Evolutionary conservation across 225 moss, liverwort and hornwort genomes (phyloP).

Genomic region (Bryum argenteum): DNA sequence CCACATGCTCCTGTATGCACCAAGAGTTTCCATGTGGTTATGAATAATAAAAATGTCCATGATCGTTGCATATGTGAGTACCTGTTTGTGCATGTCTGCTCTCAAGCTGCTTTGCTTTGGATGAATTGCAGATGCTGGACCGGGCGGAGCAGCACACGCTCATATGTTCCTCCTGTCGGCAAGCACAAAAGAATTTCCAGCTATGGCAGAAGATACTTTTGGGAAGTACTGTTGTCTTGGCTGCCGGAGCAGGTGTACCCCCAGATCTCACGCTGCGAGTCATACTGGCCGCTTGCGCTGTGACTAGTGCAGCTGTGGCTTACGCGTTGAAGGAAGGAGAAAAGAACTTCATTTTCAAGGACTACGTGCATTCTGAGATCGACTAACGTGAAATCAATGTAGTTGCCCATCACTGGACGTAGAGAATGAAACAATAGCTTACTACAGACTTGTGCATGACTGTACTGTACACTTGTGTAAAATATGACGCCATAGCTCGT

Average conservation of each 20-base stretch:
- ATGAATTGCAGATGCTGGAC: slow-evolving; percentile 84
- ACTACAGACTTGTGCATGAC: slow-evolving; percentile 24
- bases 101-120: not conserved
- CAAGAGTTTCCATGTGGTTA: too few species aligned
- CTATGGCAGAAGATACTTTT: slow-evolving; percentile 76
- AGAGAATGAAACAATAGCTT: not conserved
- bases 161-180: slow-evolving; percentile 74
- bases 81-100: not conserved
- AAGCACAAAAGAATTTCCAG: slow-evolving; percentile 70
- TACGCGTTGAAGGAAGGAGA: slow-evolving; percentile 65
- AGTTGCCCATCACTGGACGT: not conserved
- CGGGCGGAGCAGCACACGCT: slow-evolving; percentile 80
- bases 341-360: slow-evolving; percentile 90
- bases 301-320: slow-evolving; percentile 72
- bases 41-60: not conserved
- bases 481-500: slow-evolving; percentile 17
- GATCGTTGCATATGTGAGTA: too few species aligned
- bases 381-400: slow-evolving; percentile 37
- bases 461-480: slow-evolving; percentile 30
- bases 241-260: slow-evolving; percentile 88
- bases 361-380: slow-evolving; percentile 93
- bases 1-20: too few species aligned
- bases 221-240: slow-evolving; percentile 79
- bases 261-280: slow-evolving; percentile 64
- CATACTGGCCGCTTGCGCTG: slow-evolving; percentile 65